These are phyloP conservation scores for Agaricales sp. DNA, from an alignment of 1,284 basidiomycete species.

Conservation along the genomic window DNA sequence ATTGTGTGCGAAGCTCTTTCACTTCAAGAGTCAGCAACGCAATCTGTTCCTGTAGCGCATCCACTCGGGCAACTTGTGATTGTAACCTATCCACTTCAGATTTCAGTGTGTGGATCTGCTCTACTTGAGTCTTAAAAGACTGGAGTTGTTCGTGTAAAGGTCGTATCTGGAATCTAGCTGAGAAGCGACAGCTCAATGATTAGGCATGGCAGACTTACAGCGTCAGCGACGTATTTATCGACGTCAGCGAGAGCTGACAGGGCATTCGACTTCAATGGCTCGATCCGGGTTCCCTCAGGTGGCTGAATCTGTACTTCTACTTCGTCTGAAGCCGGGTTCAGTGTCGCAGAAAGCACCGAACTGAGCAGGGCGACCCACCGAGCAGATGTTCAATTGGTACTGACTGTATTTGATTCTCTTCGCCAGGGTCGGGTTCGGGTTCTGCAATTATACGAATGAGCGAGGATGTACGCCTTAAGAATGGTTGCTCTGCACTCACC, in stretches of 20 bases:
- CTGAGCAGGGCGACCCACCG: background rate
- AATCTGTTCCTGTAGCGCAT: slow-evolving; percentile 24
- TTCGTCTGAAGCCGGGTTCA: background rate
- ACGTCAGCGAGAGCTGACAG: slow-evolving; percentile 10
- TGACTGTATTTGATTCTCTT: background rate
- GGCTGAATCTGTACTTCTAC: background rate
- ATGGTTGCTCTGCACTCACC: slow-evolving; percentile 22
- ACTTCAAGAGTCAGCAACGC: slow-evolving; percentile 30
- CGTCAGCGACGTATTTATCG: slow-evolving; percentile 27
- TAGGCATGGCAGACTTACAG: slow-evolving; percentile 22
- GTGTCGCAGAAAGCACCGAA: background rate
- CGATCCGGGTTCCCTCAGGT: background rate
- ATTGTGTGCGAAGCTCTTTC: slow-evolving; percentile 27
- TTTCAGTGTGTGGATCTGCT: slow-evolving; percentile 28
- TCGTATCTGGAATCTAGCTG: slow-evolving; percentile 27
- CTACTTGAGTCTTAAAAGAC: slow-evolving; percentile 29
- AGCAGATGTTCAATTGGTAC: background rate
- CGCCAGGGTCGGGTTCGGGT: slow-evolving; percentile 10
- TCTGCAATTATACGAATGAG: too few species aligned
- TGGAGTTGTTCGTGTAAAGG: slow-evolving; percentile 44
- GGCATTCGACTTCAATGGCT: background rate
- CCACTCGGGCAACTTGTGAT: slow-evolving; percentile 21
- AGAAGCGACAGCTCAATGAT: background rate
- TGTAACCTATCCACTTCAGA: slow-evolving; percentile 26
- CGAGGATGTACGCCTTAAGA: too few species aligned